Evolutionary conservation across 805 yeast species (phyloP), one percentile per base, ranked within the genome.

Genomic region (Henningerozyma blattae): DNA sequence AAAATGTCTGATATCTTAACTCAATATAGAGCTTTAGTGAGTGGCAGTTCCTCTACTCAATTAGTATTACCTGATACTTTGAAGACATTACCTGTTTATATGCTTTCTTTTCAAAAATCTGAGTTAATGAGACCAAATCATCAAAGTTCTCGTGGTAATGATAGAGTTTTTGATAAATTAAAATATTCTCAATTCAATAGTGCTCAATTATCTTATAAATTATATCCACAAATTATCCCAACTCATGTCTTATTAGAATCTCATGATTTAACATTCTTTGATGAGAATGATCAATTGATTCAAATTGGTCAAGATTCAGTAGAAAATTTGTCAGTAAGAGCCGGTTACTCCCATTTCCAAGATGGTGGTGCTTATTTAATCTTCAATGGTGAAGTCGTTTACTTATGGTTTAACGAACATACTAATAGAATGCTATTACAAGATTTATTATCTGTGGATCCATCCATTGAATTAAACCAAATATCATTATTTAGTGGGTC

Each of bases 41-140:
- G 67, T 6, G 59, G 62, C 10, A 56, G 62, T 18, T 56, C 65
- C 3, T 30, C 39, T 3, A 25, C 39, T 14, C 85, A 81, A 48
- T 62, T 91, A 40, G 68, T 89, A 5, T 64, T 89, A 53, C 97
- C 98, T 0, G 83, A 80, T 30, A 72, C 89, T 8, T 62, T 91
- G 45, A 72, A 73, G 37, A 74, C 83, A 29, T 62, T 89, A 35
- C 75, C 89, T 8, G 68, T 77, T 46, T 75, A 70, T 45, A 50
- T 81, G 32, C 63, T 86, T 33, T 65, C 89, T 0, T 73, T 86
- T 39, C 67, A 76, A 43, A 91, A 89, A 52, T 52, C 80, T 1
- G 67, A 64, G 34, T 75, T 85, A 1, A 65, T 87, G 60, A 56
- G 50, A 35, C 58, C 59, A 15, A 50, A 54, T 30, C 43, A 45